phyloP scores from a whole-genome alignment of 2,329 filamentous ascomycete species.

The Colletotrichum sp. region DNA sequence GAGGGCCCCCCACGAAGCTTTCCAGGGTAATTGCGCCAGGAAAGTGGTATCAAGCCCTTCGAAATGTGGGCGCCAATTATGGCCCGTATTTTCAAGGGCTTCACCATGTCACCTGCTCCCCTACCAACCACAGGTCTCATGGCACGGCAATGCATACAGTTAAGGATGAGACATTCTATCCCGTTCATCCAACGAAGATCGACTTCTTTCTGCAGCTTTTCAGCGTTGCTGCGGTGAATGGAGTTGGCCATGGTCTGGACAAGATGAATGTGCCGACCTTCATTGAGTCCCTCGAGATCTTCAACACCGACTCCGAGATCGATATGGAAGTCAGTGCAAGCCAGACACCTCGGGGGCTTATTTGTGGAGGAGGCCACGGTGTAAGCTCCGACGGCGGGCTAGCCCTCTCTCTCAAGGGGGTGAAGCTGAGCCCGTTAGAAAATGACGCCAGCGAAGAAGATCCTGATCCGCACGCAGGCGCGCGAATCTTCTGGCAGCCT shows the following conservation, averaged over 20 bases:
- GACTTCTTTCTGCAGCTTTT: conserved; percentile 10
- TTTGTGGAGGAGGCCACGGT: background rate
- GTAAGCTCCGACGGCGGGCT: background rate
- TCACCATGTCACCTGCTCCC: background rate
- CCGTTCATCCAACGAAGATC: background rate
- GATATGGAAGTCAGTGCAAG: background rate
- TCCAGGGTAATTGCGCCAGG: conserved; percentile 19
- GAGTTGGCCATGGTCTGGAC: background rate
- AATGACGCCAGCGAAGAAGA: background rate
- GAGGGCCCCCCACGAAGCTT: background rate
- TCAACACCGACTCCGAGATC: background rate
- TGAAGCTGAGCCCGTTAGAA: background rate
- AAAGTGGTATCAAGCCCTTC: conserved; percentile 5
- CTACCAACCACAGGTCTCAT: background rate
- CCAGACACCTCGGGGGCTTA: background rate
- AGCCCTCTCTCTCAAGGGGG: background rate
- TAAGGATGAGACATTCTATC: background rate
- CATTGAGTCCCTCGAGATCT: background rate
- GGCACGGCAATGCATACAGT: background rate
- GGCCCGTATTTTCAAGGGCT: conserved; percentile 5
- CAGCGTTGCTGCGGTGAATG: conserved; percentile 1
- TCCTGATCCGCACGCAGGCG: background rate
- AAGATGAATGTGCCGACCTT: conserved; percentile 10
- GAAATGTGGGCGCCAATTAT: conserved; percentile 7
- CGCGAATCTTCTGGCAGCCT: conserved; percentile 1